Base-by-base conservation (phyloP, 2,329 filamentous ascomycete genomes). In the Dactylonectria macrodidyma region DNA sequence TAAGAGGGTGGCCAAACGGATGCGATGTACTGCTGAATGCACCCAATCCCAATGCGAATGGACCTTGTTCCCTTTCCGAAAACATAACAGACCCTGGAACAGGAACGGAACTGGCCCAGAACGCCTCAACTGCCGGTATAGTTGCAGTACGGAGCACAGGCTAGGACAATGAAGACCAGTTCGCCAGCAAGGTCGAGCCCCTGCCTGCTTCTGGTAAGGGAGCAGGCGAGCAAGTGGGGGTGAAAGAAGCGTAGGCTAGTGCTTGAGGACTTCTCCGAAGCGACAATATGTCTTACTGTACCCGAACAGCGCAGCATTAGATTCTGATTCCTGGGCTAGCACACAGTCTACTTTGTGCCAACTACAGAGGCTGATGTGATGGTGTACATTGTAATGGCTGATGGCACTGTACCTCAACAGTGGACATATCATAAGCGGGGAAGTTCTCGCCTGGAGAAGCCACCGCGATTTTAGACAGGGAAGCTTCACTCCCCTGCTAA, bases 191-290 rank as follows among this genome's bases (percentile, higher is more conserved):
- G 5, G 33, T 11, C 30, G 33, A 22, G 51, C 51, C 47, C 47
- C 51, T 62, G 59, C 34, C 56, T 62, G 59, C 51, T 59, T 50
- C 48, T 56, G 60, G 47, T 24, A 52, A 46, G 47, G 34, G 22
- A 19, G n/a, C 30, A 52, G 22, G 34, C 24, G 48, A 51, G 34
- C 58, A 11, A 44, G 58, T 51, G 58, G 57, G 46, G 33, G 33
- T 50, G 46, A 38, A 41, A 62, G n/a, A 52, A 36, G 33, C 34
- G 22, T 22, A 5, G 50, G 50, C 33, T 26, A 9, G 50, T 19
- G 30, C 26, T 52, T 9, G 10, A 14, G n/a, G 16, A n/a, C 41
- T 44, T 14, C n/a, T n/a, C 41, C 41, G 5, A 44, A 44, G 41
- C 5, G 41, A 8, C 19, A 19, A n/a, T 19, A 30, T 51, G 48